Percentiles rank a stretch among this genome's conserved stretches.
These are phyloP conservation scores for Boletus subcaerulescens DNA, from an alignment of 768 basidiomycete genomes.

Conservation along the genomic window DNA sequence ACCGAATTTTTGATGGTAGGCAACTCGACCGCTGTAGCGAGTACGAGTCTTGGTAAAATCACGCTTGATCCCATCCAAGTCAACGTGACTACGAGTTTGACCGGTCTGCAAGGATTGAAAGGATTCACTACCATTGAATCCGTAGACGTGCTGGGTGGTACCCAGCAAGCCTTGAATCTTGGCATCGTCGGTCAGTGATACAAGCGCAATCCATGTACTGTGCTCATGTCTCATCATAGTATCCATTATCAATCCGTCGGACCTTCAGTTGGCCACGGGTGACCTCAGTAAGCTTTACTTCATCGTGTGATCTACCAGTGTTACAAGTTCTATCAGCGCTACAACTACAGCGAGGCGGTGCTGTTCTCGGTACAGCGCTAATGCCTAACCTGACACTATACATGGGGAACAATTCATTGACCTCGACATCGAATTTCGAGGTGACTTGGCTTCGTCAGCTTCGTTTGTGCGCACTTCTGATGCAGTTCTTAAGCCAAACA, in stretches of 20 bases:
- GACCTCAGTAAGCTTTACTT: slow-evolving; percentile 51
- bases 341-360: slow-evolving; percentile 51
- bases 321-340: slow-evolving; percentile 39
- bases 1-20: slow-evolving; percentile 59
- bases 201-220: not conserved
- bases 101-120: slow-evolving; percentile 60
- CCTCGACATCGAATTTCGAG: slow-evolving; percentile 48
- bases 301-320: not conserved
- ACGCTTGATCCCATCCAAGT: slow-evolving; percentile 71
- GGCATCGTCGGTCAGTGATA: slow-evolving; percentile 49
- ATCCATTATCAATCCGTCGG: slow-evolving; percentile 65
- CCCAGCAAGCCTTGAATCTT: slow-evolving; percentile 54
- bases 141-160: slow-evolving; percentile 69
- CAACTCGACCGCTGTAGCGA: slow-evolving; percentile 56
- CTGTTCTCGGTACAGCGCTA: slow-evolving; percentile 55
- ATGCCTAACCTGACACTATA: slow-evolving; percentile 58
- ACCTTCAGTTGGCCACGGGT: slow-evolving; percentile 57
- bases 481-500: slow-evolving; percentile 47
- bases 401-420: slow-evolving; percentile 59
- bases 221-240: slow-evolving; percentile 34
- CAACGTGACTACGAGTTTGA: slow-evolving; percentile 59
- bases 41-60: slow-evolving; percentile 59
- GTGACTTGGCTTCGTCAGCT: slow-evolving; percentile 26
- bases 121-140: slow-evolving; percentile 50
- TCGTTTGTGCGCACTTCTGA: not conserved